These are phyloP conservation scores for Penicillium psychrofluorescens DNA, from an alignment of 495 filamentous ascomycete genomes.

Conservation along the genomic window DNA sequence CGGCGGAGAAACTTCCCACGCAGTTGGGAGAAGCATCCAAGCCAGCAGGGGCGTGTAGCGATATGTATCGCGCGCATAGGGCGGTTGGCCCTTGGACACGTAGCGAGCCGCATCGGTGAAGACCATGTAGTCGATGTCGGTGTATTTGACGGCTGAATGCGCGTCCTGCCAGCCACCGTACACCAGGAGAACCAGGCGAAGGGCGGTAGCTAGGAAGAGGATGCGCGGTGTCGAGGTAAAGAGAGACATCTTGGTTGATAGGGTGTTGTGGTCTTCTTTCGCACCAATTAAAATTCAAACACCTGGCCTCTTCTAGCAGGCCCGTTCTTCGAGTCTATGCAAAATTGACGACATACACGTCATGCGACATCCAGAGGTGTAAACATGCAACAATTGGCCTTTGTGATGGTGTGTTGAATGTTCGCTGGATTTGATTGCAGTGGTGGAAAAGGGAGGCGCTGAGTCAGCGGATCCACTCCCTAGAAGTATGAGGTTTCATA, in stretches of 20 bases:
- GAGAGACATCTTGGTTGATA: constrained; percentile 17
- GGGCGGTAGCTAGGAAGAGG: constrained; percentile 58
- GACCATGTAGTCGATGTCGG: constrained; percentile 97
- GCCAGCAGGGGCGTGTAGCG: constrained; percentile 92
- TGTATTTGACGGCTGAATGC: constrained; percentile 87
- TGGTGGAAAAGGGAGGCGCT: too few relatives aligned
- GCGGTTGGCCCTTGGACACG: constrained; percentile 54
- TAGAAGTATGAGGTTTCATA: too few relatives aligned
- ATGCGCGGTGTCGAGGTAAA: constrained; percentile 45
- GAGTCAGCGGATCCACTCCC: too few relatives aligned
- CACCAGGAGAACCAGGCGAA: constrained; percentile 65
- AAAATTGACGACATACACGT: too few relatives aligned
- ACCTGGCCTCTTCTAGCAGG: too few relatives aligned
- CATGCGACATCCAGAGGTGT: too few relatives aligned
- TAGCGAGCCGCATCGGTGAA: constrained; percentile 95
- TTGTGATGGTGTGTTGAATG: too few relatives aligned
- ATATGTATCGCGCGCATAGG: constrained; percentile 88
- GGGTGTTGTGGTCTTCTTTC: background rate
- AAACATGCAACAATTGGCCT: too few relatives aligned
- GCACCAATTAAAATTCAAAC: background rate
- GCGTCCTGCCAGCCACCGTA: constrained; percentile 92
- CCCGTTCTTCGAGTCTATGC: too few relatives aligned
- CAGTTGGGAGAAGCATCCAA: constrained; percentile 80
- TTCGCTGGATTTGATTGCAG: too few relatives aligned
- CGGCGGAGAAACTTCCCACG: constrained; percentile 36